Base-by-base conservation (phyloP, 2,329 filamentous ascomycete species). In the Rhynchosporium secalis region DNA sequence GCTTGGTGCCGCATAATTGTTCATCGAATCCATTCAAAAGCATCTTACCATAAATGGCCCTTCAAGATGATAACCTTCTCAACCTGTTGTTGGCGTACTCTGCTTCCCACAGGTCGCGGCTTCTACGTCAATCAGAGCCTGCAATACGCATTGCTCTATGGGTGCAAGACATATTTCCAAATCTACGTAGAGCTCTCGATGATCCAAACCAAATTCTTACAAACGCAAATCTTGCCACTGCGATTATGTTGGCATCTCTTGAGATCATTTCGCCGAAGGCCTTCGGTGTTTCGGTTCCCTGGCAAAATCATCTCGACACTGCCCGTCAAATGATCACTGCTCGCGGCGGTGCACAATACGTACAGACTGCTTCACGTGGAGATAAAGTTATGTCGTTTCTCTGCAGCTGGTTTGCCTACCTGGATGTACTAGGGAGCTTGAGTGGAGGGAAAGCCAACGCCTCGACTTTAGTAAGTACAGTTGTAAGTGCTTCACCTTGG, bases 221-320 rank as follows among this genome's bases (percentile, higher is more conserved):
- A 0, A 87, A 92, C 68, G 84, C 85, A 15, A 90, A 89, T 60
- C 80, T 96, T 2, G 90, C 91, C 0, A 91, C 90, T 0, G 89
- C 91, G 7, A 92, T 96, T 65, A 92, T 95, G 89, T 82, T 96
- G 51, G 85, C 90, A 0, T 93, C 90, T 1, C 79, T 95, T 26
- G 90, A 95, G 71, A 94, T 95, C 61, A 87, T 95, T 56, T 92
- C 89, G 0, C 91, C 91, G 0, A 88, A 87, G 61, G 89, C 89
- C 0, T 94, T 95, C 71, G 90, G 89, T 59, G 87, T 91, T n/a
- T 81, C 85, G 0, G 89, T 94, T 58, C 83, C 89, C 0, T 96
- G 91, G 91, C 90, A 92, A 72, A 84, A 83, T 57, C 91, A 96
- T 74, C 81, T 96, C 1, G 85, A 85, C 61, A 84, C 92, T 58